Conservation (phyloP, 148 eudicot species). For the Rhododendron henanense region DNA sequence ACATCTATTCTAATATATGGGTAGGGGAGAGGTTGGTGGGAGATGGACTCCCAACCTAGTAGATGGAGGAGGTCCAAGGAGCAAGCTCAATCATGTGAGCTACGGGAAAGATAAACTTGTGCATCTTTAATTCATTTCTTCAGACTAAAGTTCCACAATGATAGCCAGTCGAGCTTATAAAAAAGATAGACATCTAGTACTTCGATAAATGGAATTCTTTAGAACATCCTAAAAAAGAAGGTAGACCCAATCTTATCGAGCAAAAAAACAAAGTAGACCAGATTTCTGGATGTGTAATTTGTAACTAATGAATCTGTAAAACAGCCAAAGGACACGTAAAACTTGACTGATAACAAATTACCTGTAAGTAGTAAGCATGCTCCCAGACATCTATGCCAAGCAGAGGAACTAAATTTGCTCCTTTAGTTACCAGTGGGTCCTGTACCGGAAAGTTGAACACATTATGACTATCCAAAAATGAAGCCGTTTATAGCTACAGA, state of each 20-base stretch:
- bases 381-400: conserved; percentile 98
- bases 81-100: neutral
- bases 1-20: neutral
- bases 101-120: neutral
- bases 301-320: neutral
- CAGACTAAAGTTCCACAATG: neutral
- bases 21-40: neutral
- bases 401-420: conserved; percentile 70
- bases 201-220: neutral
- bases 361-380: conserved; percentile 95
- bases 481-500: neutral
- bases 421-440: conserved; percentile 92
- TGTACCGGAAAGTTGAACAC: conserved; percentile 17
- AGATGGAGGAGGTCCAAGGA: neutral
- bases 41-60: neutral
- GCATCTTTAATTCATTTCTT: neutral
- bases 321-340: neutral
- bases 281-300: neutral
- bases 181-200: neutral
- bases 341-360: conserved; percentile 16
- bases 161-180: neutral
- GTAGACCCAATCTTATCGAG: neutral
- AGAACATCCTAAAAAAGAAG: neutral
- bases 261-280: neutral
- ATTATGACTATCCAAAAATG: neutral